Evolutionary conservation across 2,329 filamentous ascomycete genomes (phyloP).

Genomic region (Neoarthrinium moseri): DNA sequence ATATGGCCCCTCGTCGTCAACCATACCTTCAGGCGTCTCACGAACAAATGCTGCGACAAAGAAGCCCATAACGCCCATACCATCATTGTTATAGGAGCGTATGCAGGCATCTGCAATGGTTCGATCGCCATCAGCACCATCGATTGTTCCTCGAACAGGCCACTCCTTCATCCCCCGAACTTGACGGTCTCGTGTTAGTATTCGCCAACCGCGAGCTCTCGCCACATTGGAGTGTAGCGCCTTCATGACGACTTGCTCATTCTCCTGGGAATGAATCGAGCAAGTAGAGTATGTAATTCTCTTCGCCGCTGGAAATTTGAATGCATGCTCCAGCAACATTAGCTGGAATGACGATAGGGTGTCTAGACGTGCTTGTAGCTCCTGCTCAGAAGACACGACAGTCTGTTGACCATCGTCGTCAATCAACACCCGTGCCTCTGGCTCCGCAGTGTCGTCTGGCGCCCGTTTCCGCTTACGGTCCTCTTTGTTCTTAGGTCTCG

Average conservation of each 20-base stretch:
- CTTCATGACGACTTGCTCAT: constrained; percentile 77
- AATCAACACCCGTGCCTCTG: constrained; percentile 35
- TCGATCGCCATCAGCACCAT: constrained; percentile 47
- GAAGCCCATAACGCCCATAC: constrained; percentile 87
- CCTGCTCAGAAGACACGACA: constrained; percentile 49
- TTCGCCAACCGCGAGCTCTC: constrained; percentile 67
- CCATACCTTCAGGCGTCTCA: constrained; percentile 32
- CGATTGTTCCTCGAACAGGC: constrained; percentile 62
- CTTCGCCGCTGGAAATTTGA: constrained; percentile 72
- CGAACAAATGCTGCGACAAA: constrained; percentile 88
- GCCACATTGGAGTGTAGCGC: constrained; percentile 70
- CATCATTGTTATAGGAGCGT: constrained; percentile 76
- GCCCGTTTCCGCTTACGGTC: constrained; percentile 47
- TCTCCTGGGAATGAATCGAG: constrained; percentile 83
- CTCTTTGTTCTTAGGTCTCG: constrained; percentile 34
- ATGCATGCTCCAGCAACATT: constrained; percentile 77
- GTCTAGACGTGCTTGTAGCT: constrained; percentile 63
- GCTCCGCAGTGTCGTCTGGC: constrained; percentile 28
- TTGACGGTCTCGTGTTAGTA: constrained; percentile 72
- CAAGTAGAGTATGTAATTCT: constrained; percentile 93
- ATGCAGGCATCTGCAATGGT: constrained; percentile 73
- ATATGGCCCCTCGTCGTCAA: constrained; percentile 24
- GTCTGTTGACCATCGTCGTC: constrained; percentile 59
- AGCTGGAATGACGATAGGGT: constrained; percentile 82
- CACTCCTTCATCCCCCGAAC: constrained; percentile 74